These are phyloP conservation scores for Chenopodium formosanum DNA, from an alignment of 148 eudicot genomes.

Conservation along the genomic window DNA sequence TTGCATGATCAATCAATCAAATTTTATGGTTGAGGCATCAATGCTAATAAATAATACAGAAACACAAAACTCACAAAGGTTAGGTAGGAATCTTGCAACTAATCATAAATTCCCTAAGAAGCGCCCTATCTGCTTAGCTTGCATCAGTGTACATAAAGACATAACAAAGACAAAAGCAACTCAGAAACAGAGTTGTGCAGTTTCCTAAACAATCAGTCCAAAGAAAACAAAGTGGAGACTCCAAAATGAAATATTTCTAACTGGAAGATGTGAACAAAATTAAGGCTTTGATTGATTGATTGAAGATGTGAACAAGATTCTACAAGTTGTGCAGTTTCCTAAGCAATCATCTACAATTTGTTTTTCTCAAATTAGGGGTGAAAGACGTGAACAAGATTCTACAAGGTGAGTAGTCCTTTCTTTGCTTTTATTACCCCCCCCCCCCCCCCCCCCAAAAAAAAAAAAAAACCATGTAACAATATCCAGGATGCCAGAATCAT, in stretches of 20 bases:
- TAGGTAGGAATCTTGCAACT: neutral
- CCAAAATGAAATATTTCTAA: neutral
- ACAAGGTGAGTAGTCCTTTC: neutral
- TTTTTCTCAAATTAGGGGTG: neutral
- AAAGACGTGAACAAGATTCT: neutral
- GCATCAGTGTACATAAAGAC: too few relatives aligned
- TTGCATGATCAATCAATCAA: neutral
- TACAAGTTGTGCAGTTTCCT: too few relatives aligned
- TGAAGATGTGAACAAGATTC: neutral
- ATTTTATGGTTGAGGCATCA: neutral
- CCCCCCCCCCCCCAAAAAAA: too few relatives aligned
- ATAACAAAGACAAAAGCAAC: neutral
- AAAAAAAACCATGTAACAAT: neutral
- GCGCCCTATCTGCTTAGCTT: too few relatives aligned
- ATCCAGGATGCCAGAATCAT: neutral
- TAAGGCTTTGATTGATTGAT: too few relatives aligned
- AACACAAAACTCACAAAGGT: neutral
- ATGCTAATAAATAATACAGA: neutral
- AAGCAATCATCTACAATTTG: too few relatives aligned
- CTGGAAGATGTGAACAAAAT: neutral
- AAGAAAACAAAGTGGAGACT: neutral
- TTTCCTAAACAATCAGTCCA: neutral
- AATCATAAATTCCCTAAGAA: neutral
- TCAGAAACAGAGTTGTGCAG: neutral
- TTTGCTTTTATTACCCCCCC: neutral